Base-by-base conservation (phyloP, 768 basidiomycete genomes). In the Hortiboletus campestris region DNA sequence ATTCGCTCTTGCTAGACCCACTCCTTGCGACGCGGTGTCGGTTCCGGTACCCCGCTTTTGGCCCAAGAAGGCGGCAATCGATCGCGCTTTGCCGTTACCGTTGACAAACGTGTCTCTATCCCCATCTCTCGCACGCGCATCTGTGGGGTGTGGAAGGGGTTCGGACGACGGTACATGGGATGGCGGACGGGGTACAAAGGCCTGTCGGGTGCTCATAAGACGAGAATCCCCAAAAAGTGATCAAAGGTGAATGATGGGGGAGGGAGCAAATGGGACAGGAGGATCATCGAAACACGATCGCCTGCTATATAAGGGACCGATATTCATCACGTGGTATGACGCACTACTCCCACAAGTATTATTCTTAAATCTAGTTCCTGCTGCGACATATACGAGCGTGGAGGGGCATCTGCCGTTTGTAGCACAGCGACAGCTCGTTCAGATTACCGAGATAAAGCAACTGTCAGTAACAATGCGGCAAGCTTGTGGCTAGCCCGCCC, bases 131-230 rank as follows among this genome's bases (percentile, higher is more conserved):
- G 44, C 19, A 28, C 16, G 44, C 4, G 25, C 17, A 25, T 59
- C 62, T 12, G 50, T 38, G 0, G 53, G 22, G n/a, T 39, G 55
- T 28, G 40, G 28, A 22, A 49, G 57, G 17, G 53, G n/a, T 20
- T 63, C 59, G 10, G 62, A 53, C 12, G 45, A 36, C 14, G 44
- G 46, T 9, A 45, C 14, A 34, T 52, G 39, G 11, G 67, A 67
- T 11, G 57, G 49, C 1, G 64, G 46, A 8, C 58, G 66, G 5
- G 68, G 68, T 32, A 62, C 11, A 48, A 69, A 69, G 7, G 63
- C 58, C 16, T 68, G 68, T 46, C 68, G 22, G 2, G 68, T 64
- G 35, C 68, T 69, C 68, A 69, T 69, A 55, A 11, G 34, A 13
- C 7, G 12, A 29, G 28, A n/a, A n/a, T 36, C 6, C 19, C 9